Evolutionary conservation across 345 rosid species (phyloP), one percentile per base, ranked within the genome.

Genomic region (Erysimum cheiranthoides): DNA sequence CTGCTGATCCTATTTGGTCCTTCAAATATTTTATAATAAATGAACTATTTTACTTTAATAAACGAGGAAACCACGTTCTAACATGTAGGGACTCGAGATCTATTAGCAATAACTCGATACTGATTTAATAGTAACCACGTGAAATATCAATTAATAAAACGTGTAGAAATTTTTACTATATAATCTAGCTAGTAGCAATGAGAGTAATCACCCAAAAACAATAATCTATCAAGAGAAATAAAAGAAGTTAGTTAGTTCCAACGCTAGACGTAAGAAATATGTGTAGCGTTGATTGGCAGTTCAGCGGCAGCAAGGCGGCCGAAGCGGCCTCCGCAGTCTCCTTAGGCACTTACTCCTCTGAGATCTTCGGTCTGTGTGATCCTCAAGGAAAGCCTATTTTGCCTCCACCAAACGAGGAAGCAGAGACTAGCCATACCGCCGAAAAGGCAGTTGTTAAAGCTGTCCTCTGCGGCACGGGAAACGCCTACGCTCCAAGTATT

Each of bases 391-490:
- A 84, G 34, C n/a, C 76, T 2, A 62, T 78, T 18, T 42, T 89
- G 14, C 87, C 86, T 0, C 81, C 89, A 1, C 86, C 70, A 47
- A 83, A 67, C 4, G 89, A 88, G 11, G 82, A 82, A 13, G 84
- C 90, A 2, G 83, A 93, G 17, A 61, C 58, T 2, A 85, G 86
- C 61, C 82, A 82, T 1, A 68, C 32, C 0, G 97, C 90, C 0
- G 93, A 81, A 63, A 85, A 85, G n/a, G 91, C 91, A 1, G 39
- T 88, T 7, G 70, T 78, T 17, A 75, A 85, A 16, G 73, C 91
- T 10, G 43, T 91, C 12, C 66, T 75, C 1, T 88, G 86, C 5
- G 86, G 80, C 18, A 53, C 79, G 7, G 85, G 73, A 76, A 89
- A 89, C 27, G 61, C 68, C 12, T 88, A 91, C 27, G 42, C 84